Base-by-base conservation (phyloP, 2,329 filamentous ascomycete genomes). In the Trichoderma cornu-damae region DNA sequence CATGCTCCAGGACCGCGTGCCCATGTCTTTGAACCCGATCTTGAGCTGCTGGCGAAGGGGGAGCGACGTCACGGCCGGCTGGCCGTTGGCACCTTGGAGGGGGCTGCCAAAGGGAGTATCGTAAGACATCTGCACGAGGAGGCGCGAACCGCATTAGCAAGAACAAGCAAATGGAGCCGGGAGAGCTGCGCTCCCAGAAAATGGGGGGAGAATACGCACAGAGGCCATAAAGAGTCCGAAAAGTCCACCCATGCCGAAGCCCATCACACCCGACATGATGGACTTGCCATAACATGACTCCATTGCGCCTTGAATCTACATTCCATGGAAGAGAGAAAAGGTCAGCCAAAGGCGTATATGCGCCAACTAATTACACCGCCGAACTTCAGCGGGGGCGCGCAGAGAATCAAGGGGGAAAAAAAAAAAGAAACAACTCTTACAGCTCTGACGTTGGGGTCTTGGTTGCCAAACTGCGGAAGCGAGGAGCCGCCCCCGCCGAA, bases 171-270 rank as follows among this genome's bases (percentile, higher is more conserved):
- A n/a, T n/a, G n/a, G n/a, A n/a, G n/a, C n/a, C n/a, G n/a, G n/a
- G n/a, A n/a, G n/a, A n/a, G n/a, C 9, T 4, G 2, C 1, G 16
- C 1, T 14, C 18, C 12, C 18, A 30, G 32, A 14, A 6, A 24
- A 26, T 8, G 14, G 24, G 28, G 42, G 16, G 4, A 26, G n/a
- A 47, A 42, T 55, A 78, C 87, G 62, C 85, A 96, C 90, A 68
- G 89, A 94, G 59, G 92, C 90, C 93, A 97, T 99, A 79, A 99
- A 99, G 67, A 97, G 82, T 65, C 94, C 94, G 66, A 99, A 99
- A 42, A 95, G 79, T 67, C 91, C 94, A 61, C 94, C 94, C 63
- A 99, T 86, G 35, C 87, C 94, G 67, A 96, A 96, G 14, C 94
- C 94, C 84, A 95, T 95, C 22, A 88, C 89, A 58, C 93, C 94